Conservation (phyloP, 495 filamentous ascomycete genomes). For the Penicillium nucicola region DNA sequence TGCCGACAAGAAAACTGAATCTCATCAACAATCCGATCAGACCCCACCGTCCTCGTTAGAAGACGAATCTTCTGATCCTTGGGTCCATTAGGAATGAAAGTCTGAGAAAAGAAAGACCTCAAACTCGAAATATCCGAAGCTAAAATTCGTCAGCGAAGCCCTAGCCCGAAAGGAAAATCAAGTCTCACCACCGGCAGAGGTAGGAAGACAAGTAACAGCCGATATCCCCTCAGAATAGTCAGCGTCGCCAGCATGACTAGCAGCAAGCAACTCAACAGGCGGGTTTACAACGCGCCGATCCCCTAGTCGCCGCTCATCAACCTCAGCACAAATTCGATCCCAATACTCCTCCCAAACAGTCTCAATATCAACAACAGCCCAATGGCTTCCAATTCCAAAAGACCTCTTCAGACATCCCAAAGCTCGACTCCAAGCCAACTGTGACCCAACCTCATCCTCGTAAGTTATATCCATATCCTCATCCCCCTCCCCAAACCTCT, state of each 20-base stretch:
- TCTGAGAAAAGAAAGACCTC: conserved; percentile 62
- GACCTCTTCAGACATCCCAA: conserved; percentile 49
- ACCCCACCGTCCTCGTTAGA: conserved; percentile 63
- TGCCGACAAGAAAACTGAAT: conserved; percentile 62
- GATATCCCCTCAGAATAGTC: conserved; percentile 5
- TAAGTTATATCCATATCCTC: background rate
- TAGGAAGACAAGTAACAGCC: conserved; percentile 28
- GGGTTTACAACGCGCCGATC: conserved; percentile 1
- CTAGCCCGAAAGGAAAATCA: background rate
- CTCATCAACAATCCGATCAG: conserved; percentile 59
- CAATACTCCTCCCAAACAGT: conserved; percentile 57
- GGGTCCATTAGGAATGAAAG: conserved; percentile 70
- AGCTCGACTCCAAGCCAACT: conserved; percentile 53
- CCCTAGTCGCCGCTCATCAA: conserved; percentile 1
- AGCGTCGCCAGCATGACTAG: conserved; percentile 3
- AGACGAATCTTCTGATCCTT: conserved; percentile 62
- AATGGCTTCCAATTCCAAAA: conserved; percentile 45
- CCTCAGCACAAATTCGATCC: conserved; percentile 14
- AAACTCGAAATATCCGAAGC: conserved; percentile 34
- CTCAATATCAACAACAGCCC: conserved; percentile 56
- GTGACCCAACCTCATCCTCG: conserved; percentile 40
- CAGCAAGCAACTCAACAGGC: conserved; percentile 8
- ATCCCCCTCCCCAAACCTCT: conserved; percentile 11
- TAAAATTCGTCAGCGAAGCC: conserved; percentile 1
- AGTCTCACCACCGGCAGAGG: conserved; percentile 42